Evolutionary conservation across 2,329 filamentous ascomycete genomes (phyloP), one percentile per base, ranked within the genome.

Genomic region (Didymella pomorum): DNA sequence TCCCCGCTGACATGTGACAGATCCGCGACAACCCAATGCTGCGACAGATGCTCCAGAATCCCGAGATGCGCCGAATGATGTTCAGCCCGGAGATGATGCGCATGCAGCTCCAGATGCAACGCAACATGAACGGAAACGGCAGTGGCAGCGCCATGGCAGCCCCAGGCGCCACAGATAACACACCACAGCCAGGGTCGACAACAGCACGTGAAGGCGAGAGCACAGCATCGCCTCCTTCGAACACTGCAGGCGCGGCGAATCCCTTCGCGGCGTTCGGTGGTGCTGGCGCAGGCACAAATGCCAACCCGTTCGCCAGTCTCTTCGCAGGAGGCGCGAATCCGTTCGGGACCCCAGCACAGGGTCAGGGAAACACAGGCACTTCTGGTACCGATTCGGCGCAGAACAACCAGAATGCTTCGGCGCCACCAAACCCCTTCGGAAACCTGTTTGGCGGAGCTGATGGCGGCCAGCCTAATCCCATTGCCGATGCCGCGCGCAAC

Each of bases 21-120:
- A 93, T 99, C 69, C 87, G 95, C 69, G 87, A 90, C 72, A 97
- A 97, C 74, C 95, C 95, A 2, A 89, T 92, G 84, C 91, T 91
- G 21, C 87, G 93, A 67, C 87, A 96, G 72, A 89, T 97, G 78
- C 86, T 99, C 70, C 89, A 92, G 60, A 95, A 93, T 23, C 93
- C 93, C 0, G 86, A 93, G 63, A 93, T 98, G 79, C 87, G 95
- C 70, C 85, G 90, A 50, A 95, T 98, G 90, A 89, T 99, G 84
- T 94, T 92, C 62, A 93, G 96, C 73, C 95, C 95, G 4, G 87
- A 92, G 43, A 87, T 92, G 68, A 86, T 99, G 64, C 84, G 92
- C 57, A 88, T 91, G 75, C 92, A 93, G 69, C 86, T 92, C 70
- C 87, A 92, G 61, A 89, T 98, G 87, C 90, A 93, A 73, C 84